Base-by-base conservation (phyloP, 305 asterid genomes). In the Stenogyne calaminthoides region DNA sequence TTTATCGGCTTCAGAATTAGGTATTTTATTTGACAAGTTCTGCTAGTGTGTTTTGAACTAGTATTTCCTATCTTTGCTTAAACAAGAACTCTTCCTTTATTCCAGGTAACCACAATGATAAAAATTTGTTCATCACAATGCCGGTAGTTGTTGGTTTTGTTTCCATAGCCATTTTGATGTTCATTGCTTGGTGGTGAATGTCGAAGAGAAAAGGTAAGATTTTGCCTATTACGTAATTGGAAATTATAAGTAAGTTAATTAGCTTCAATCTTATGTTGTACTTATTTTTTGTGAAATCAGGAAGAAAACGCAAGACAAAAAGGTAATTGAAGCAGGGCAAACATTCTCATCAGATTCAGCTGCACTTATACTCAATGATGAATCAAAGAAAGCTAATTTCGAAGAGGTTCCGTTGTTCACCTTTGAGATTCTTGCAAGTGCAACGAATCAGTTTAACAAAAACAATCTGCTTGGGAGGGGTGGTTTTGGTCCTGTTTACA, bases 401-500 rank as follows among this genome's bases (percentile, higher is more conserved):
- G 88, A 82, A 57, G 92, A 88, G 74, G 67, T 88, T 10, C 87
- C 86, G 4, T 57, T 83, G 9, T 88, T 80, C 80, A 61, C 67
- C 42, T 85, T 88, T 29, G 80, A 85, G 79, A 70, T 71, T 19
- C 72, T 88, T 29, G 84, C 84, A 54, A 79, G 49, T 22, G 92
- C 95, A 42, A 88, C 92, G 12, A 57, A 78, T 36, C 71, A 72
- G 42, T 87, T 88, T 29, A 69, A 79, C 19, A 74, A 77, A 1
- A 67, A 72, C 46, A 85, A 74, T 67, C 84, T 77, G 16, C 95
- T 88, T 6, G 95, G 92, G 20, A 76, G 68, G 60, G 95, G 95
- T 29, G 92, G 95, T 56, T 88, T 88, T 18, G 92, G 95, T 65
- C 78, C 85, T 40, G 95, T 88, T 63, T 87, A 86, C 78, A 88